Conservation (phyloP, 163 green algal genomes). For the Scenedesmus sp. region DNA sequence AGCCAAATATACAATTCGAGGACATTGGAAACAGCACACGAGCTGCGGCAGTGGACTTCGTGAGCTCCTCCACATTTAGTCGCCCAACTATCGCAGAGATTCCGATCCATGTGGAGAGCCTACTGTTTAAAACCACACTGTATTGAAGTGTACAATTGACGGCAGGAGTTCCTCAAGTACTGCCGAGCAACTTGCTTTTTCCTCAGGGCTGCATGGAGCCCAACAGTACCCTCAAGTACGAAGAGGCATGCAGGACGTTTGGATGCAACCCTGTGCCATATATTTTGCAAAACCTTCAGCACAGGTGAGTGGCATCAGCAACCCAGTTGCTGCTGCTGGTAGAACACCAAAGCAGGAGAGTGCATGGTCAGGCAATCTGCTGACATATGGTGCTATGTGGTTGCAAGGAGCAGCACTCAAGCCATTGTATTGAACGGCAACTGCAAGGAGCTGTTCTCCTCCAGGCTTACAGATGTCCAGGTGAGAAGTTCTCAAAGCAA, state of each 20-base stretch:
- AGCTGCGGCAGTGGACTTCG: too few relatives aligned
- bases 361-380: background rate
- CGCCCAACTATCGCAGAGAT: too few relatives aligned
- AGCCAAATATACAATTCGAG: too few relatives aligned
- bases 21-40: too few relatives aligned
- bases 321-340: background rate
- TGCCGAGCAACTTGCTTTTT: too few relatives aligned
- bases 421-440: background rate
- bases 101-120: too few relatives aligned
- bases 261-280: background rate
- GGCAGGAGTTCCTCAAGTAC: background rate
- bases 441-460: constrained; percentile 23
- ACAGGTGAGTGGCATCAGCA: background rate
- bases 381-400: background rate
- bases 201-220: background rate
- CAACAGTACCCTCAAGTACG: background rate
- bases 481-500: background rate
- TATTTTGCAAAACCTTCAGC: background rate
- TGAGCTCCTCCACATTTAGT: too few relatives aligned
- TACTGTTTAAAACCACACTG: too few relatives aligned
- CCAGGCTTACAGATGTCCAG: constrained; percentile 7
- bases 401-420: background rate
- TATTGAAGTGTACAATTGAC: too few relatives aligned
- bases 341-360: background rate
- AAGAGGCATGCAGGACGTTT: background rate